These are phyloP conservation scores for Phyllosticta citribraziliensis DNA, from an alignment of 2,329 filamentous ascomycete genomes.

Conservation along the genomic window DNA sequence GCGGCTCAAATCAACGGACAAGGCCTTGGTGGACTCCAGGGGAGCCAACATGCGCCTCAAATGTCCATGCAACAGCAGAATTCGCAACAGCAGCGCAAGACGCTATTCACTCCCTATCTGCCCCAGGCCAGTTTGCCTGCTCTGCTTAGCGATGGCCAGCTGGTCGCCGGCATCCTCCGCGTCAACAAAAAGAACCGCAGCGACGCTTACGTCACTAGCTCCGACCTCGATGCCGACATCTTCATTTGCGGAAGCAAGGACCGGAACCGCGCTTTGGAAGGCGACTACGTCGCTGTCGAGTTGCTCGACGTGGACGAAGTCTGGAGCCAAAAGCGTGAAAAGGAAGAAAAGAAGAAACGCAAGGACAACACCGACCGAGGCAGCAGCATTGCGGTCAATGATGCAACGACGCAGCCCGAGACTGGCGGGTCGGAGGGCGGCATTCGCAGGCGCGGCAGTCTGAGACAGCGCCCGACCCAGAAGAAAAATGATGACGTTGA, in stretches of 20 bases:
- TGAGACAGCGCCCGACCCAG: slow-evolving; percentile 92
- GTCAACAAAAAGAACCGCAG: slow-evolving; percentile 99
- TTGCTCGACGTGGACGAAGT: slow-evolving; percentile 96
- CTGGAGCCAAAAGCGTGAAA: slow-evolving; percentile 97
- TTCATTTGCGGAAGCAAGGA: slow-evolving; percentile 99
- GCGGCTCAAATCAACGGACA: slow-evolving; percentile 75
- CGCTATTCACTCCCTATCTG: slow-evolving; percentile 93
- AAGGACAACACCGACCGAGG: slow-evolving; percentile 92
- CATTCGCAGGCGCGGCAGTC: slow-evolving; percentile 83
- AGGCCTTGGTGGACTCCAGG: slow-evolving; percentile 51
- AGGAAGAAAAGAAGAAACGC: slow-evolving; percentile 99
- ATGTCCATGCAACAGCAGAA: slow-evolving; percentile 48
- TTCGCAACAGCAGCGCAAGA: slow-evolving; percentile 88
- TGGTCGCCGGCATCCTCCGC: slow-evolving; percentile 90
- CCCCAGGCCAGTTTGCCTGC: slow-evolving; percentile 90
- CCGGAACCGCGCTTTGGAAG: slow-evolving; percentile 90
- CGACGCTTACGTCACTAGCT: slow-evolving; percentile 92
- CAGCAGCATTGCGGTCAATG: slow-evolving; percentile 62
- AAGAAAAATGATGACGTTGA: slow-evolving; percentile 99
- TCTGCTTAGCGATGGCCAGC: slow-evolving; percentile 79
- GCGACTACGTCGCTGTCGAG: slow-evolving; percentile 90
- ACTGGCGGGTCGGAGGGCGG: slow-evolving; percentile 66
- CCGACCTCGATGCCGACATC: slow-evolving; percentile 93
- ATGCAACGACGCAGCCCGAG: slow-evolving; percentile 46
- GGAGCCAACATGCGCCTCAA: slow-evolving; percentile 62